Base-by-base conservation (phyloP, 306 rosid genomes). In the Vigna mungo region DNA sequence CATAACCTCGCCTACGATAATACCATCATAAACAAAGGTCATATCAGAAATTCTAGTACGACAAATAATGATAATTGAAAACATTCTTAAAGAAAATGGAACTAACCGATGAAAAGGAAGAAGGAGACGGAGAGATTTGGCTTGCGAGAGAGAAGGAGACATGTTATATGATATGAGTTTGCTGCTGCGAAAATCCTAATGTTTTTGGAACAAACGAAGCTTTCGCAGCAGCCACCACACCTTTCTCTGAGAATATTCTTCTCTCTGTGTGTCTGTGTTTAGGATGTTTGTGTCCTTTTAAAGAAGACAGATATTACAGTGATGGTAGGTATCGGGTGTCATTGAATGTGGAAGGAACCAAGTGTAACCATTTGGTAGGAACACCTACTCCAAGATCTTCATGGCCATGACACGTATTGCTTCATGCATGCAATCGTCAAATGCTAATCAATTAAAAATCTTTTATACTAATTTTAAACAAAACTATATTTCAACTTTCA, bases 1-100 rank as follows among this genome's bases (percentile, higher is more conserved):
- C 81, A 27, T 74, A 84, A 9, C 89, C 86, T 56, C 86, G 86
- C 68, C 86, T 79, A 21, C 23, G 14, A n/a, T 20, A 4, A 9
- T 9, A 20, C 5, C 11, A 20, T 11, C 6, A 54, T 9, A 18
- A 60, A 25, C 25, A 16, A 7, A 32, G 12, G 10, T 61, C 67
- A 32, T 13, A 32, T 61, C 7, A 13, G 4, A 6, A 61, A 32
- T 15, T 30, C 1, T 32, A 61, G n/a, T 60, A 15, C 14, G 30
- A 59, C 9, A 53, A 53, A 18, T n/a, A 51, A n/a, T 51, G 18
- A 51, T 32, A 32, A 32, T 32, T n/a, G 14, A 11, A 7, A 52
- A 17, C 7, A 2, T 52, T 52, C 1, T 63, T 4, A 7, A 4
- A 53, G 43, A 72, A 27, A 30, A 39, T 32, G 62, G 34, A 70